Base-by-base conservation (phyloP, 2,329 filamentous ascomycete species). In the Penicillium sp. region DNA sequence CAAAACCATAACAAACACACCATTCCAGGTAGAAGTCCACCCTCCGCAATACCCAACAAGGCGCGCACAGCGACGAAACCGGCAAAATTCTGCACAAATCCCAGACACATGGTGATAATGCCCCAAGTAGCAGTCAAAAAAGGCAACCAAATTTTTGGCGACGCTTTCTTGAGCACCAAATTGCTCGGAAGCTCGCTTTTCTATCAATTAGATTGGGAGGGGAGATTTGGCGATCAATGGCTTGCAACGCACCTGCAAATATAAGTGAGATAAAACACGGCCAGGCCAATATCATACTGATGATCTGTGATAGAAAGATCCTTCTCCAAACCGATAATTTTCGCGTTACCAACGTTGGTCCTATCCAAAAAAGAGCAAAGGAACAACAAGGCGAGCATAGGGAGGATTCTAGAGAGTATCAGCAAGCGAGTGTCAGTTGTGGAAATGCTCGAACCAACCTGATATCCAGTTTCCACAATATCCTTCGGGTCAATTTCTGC, bases 291-390 rank as follows among this genome's bases (percentile, higher is more conserved):
- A 44, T 84, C 82, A 68, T 88, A 89, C 64, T 89, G 83, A 51
- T 78, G 72, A 53, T 85, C 81, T 5, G 73, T 81, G 59, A 90
- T 83, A 41, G 74, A 66, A 2, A 87, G 68, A 62, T 85, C 82
- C 1, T 73, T 60, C 61, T 87, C 82, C 13, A 90, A 76, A 0
- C 83, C 81, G 47, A 86, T 78, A 8, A 89, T 83, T 57, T 84
- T 84, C 23, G 86, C 86, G 64, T 89, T 89, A 35, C 86, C 87
- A 35, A 89, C 84, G 66, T 89, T 90, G n/a, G 86, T 88, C 39
- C 87, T 80, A 69, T 89, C 87, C 51, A 83, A 75, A 59, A 83
- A 82, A 1, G 84, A 87, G 71, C 83, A 87, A 9, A 88, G 76
- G 61, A 87, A 87, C 1, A 89, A 73, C 0, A 88, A 63, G 0